Evolutionary conservation across 208 protist genomes (phyloP), one percentile per base, ranked within the genome.

Genomic region (Trypanosoma theileri): DNA sequence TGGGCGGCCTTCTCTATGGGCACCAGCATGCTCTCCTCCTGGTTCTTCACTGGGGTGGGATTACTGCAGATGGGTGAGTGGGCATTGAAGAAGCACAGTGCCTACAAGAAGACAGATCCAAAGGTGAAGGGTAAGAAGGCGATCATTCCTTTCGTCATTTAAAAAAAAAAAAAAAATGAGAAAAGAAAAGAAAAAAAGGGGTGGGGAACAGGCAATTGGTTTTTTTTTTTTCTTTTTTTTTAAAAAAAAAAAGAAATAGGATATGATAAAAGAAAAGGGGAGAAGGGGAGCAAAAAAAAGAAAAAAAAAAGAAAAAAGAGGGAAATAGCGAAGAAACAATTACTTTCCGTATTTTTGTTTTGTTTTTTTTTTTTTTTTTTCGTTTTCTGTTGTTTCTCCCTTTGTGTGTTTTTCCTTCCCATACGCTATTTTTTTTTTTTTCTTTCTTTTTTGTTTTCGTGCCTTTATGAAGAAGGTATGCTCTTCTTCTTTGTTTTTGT

Each of bases 1-100:
- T 98, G 97, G 97, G 80, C 96, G 12, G 60, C 70, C 70, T 98
- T 98, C 79, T 92, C 82, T 11, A 28, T 96, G 54, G 91, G 93
- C 69, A 96, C 91, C 26, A 88, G 89, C 71, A 84, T 86, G 60
- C 24, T 92, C 45, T 78, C 82, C 31, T 86, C 86, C 28, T 95
- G 86, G 83, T 69, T 90, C 66, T 97, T 95, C 68, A 92, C 92
- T 12, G 31, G 89, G 19, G 73, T 73, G 4, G 92, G 92, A 46
- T 79, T 92, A 54, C 62, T 89, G 61, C 89, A 95, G 83, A 95
- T 97, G 89, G 67, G 81, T 19, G 69, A 85, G 53, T 97, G 92
- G 92, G 89, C 92, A 1, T 59, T 91, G 59, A 91, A 92, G 73
- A 94, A 94, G 73, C 92, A 93, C 86, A 72, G 73, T 63, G 79